These are phyloP conservation scores for Taphrina pruni DNA, from an alignment of 1,139 yeast genomes.

Conservation along the genomic window DNA sequence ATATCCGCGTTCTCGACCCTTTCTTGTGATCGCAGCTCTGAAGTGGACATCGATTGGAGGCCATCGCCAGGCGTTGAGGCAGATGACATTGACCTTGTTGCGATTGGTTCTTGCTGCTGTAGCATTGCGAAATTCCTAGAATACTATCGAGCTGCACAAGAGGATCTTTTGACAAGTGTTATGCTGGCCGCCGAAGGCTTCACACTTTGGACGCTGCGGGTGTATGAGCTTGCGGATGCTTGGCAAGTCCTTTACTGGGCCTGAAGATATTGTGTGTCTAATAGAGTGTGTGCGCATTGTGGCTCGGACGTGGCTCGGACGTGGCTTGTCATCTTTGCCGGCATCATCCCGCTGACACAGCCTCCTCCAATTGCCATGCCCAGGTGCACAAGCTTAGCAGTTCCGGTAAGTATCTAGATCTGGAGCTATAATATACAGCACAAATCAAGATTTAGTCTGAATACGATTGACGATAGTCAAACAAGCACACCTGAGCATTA, in stretches of 20 bases:
- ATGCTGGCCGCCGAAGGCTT: neutral
- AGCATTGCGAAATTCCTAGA: neutral
- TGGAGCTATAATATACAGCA: no score
- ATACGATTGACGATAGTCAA: no score
- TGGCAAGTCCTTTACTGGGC: no score
- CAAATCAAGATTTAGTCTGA: no score
- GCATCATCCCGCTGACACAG: no score
- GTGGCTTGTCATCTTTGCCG: neutral
- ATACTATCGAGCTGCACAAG: neutral
- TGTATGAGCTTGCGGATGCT: no score
- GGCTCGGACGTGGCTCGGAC: neutral
- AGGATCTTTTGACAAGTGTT: neutral
- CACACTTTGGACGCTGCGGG: neutral
- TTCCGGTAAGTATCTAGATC: no score
- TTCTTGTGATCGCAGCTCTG: neutral
- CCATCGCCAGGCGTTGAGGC: neutral
- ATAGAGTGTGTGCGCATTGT: neutral
- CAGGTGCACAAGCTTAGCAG: no score
- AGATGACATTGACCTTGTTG: neutral
- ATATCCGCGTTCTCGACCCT: neutral
- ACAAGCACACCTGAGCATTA: no score
- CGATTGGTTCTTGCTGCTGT: slow-evolving; percentile 5
- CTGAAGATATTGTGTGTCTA: neutral
- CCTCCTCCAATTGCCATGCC: no score
- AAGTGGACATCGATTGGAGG: neutral